Conservation (phyloP, 495 filamentous ascomycete species). For the Cudoniella acicularis region DNA sequence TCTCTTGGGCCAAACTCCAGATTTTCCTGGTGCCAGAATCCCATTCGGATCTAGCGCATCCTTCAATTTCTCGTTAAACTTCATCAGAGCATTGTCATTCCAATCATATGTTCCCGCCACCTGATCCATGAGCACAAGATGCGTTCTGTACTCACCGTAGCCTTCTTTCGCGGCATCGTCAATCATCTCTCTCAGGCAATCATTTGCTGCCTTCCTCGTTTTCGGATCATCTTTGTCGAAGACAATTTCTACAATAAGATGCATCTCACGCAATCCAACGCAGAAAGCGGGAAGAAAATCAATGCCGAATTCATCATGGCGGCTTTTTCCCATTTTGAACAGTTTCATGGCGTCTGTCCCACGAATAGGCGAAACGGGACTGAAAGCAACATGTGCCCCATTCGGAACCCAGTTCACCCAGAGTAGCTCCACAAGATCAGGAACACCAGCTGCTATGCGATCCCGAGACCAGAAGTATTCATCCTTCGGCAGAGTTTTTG, state of each 20-base stretch:
- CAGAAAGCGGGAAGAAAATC: conserved; percentile 50
- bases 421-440: conserved; percentile 44
- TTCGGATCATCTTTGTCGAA: conserved; percentile 37
- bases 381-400: conserved; percentile 52
- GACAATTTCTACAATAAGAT: conserved; percentile 46
- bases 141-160: conserved; percentile 50
- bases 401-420: conserved; percentile 57
- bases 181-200: conserved; percentile 40
- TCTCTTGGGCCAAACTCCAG: conserved; percentile 44
- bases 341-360: conserved; percentile 44
- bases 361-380: conserved; percentile 49
- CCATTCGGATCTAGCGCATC: conserved; percentile 49
- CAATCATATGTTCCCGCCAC: conserved; percentile 48
- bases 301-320: conserved; percentile 38
- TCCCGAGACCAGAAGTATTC: conserved; percentile 36
- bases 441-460: conserved; percentile 40
- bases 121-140: conserved; percentile 48
- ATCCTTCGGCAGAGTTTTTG: conserved; percentile 34
- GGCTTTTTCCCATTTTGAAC: conserved; percentile 38
- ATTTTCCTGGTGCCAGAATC: conserved; percentile 45
- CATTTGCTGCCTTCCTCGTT: conserved; percentile 29
- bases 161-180: conserved; percentile 38
- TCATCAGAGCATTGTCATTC: conserved; percentile 44
- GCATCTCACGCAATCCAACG: conserved; percentile 53
- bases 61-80: conserved; percentile 49